These are phyloP conservation scores for Myxozyma mucilagina DNA, from an alignment of 805 yeast species.

Conservation along the genomic window DNA sequence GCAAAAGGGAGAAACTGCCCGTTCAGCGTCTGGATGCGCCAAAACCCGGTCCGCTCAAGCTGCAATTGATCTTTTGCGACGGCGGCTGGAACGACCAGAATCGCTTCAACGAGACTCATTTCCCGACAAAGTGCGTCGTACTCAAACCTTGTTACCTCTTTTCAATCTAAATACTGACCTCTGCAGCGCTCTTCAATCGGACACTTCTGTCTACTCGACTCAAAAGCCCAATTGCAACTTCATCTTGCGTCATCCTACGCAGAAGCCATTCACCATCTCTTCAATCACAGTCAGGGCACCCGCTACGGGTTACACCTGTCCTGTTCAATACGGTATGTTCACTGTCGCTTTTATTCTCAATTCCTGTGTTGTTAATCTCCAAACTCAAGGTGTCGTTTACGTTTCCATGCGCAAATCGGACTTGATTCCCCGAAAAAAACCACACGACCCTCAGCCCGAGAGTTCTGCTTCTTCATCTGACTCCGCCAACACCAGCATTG, in stretches of 20 bases:
- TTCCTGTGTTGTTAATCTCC: neutral
- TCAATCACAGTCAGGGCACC: slow-evolving; percentile 32
- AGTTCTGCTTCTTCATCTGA: too few species aligned
- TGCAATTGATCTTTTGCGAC: slow-evolving; percentile 27
- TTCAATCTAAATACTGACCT: neutral
- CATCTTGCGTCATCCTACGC: slow-evolving; percentile 25
- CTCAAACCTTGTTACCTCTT: neutral
- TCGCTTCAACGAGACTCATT: slow-evolving; percentile 26
- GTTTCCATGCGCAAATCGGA: too few species aligned
- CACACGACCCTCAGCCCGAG: too few species aligned
- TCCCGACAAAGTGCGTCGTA: slow-evolving; percentile 22
- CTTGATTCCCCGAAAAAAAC: too few species aligned
- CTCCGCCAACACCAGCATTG: too few species aligned
- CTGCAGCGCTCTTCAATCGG: slow-evolving; percentile 9
- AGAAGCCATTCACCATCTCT: slow-evolving; percentile 22
- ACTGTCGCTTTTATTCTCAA: neutral
- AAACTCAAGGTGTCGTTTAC: neutral
- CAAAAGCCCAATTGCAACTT: slow-evolving; percentile 27
- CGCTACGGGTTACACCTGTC: slow-evolving; percentile 27
- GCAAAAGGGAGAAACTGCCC: slow-evolving; percentile 9
- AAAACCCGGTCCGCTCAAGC: slow-evolving; percentile 11
- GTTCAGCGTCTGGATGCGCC: slow-evolving; percentile 9
- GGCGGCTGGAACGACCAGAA: slow-evolving; percentile 32
- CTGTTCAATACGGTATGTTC: slow-evolving; percentile 25
- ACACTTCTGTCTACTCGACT: slow-evolving; percentile 27